A percentile compares a stretch with the other conserved stretches of the same genome.
phyloP scores from a whole-genome alignment of 140 eudicot genomes.

The Oenanthe javanica region DNA sequence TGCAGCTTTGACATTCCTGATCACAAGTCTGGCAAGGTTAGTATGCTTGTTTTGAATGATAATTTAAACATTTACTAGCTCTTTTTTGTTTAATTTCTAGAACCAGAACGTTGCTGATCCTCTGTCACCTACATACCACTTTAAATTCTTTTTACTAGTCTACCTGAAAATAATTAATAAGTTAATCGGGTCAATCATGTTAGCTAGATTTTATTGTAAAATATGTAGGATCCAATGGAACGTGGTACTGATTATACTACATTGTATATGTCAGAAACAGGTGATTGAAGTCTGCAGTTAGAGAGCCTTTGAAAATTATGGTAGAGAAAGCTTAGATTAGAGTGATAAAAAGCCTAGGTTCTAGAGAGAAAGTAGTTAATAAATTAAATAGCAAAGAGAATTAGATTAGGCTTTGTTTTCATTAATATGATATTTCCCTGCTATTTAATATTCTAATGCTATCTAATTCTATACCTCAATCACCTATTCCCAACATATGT shows the following conservation, averaged over 20 bases:
- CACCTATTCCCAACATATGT: too few relatives aligned
- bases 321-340: too few relatives aligned
- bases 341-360: too few relatives aligned
- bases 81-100: background rate
- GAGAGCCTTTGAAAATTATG: too few relatives aligned
- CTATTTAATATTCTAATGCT: too few relatives aligned
- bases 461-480: too few relatives aligned
- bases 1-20: slow-evolving; percentile 90
- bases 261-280: background rate
- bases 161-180: background rate
- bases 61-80: background rate
- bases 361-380: too few relatives aligned
- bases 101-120: background rate
- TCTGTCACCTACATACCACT: background rate
- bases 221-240: background rate
- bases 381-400: background rate
- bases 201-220: background rate
- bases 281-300: too few relatives aligned
- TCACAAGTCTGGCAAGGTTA: slow-evolving; percentile 96
- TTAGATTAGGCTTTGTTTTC: too few relatives aligned
- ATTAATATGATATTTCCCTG: too few relatives aligned
- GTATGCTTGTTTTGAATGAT: background rate
- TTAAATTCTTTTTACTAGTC: background rate
- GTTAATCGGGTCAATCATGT: background rate
- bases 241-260: background rate